Conservation (phyloP, 148 eudicot genomes). For the Diospyros lotus region DNA sequence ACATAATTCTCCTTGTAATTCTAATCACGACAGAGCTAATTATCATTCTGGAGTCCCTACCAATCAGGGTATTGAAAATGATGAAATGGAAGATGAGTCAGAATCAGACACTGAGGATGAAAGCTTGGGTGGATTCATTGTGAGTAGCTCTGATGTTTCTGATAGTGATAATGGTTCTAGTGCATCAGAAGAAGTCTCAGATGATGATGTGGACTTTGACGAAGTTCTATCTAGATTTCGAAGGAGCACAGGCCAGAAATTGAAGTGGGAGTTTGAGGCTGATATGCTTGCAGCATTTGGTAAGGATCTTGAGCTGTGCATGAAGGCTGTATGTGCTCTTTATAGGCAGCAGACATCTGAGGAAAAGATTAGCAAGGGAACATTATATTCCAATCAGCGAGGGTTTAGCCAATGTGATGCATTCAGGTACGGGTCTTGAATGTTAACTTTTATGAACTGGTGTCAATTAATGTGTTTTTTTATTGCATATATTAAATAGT, state of each 20-base stretch:
- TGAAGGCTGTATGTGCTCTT: slow-evolving; percentile 86
- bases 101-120: slow-evolving; percentile 47
- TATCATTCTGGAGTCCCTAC: slow-evolving; percentile 4
- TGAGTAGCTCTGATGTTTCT: slow-evolving; percentile 29
- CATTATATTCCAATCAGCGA: slow-evolving; percentile 28
- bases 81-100: slow-evolving; percentile 35
- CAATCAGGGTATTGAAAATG: slow-evolving; percentile 29
- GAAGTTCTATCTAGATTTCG: slow-evolving; percentile 45
- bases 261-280: slow-evolving; percentile 62
- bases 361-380: slow-evolving; percentile 27
- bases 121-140: slow-evolving; percentile 47
- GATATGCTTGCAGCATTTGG: slow-evolving; percentile 87
- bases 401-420: slow-evolving; percentile 81
- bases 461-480: neutral
- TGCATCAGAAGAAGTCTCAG: slow-evolving; percentile 35
- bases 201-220: slow-evolving; percentile 26
- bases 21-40: slow-evolving; percentile 8
- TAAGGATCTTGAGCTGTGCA: slow-evolving; percentile 61
- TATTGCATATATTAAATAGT: neutral
- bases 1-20: neutral
- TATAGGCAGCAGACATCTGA: slow-evolving; percentile 58
- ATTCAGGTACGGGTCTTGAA: slow-evolving; percentile 32
- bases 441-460: neutral
- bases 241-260: slow-evolving; percentile 35
- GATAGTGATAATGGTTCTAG: slow-evolving; percentile 20